These are phyloP conservation scores for Ambrosia trifida DNA, from an alignment of 129 eudicot species.

Conservation along the genomic window DNA sequence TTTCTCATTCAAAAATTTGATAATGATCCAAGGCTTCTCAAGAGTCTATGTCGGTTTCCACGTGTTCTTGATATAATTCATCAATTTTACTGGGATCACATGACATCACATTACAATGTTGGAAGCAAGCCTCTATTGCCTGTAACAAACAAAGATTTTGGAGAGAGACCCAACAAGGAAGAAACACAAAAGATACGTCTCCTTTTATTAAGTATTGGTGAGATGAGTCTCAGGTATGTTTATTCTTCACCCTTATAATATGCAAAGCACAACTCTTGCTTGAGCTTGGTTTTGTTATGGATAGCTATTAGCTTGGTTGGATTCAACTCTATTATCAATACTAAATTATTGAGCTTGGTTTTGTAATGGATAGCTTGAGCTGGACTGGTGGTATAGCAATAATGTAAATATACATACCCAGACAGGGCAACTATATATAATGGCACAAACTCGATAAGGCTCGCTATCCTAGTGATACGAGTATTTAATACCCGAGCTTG, in stretches of 20 bases:
- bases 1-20: slow-evolving; percentile 94
- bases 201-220: slow-evolving; percentile 90
- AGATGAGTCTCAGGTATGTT: slow-evolving; percentile 91
- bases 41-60: slow-evolving; percentile 78
- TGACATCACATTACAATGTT: slow-evolving; percentile 34
- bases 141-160: slow-evolving; percentile 52
- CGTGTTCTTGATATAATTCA: slow-evolving; percentile 84
- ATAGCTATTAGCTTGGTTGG: background rate
- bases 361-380: too few species aligned
- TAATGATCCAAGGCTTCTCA: slow-evolving; percentile 86
- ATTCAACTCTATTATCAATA: background rate
- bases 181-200: slow-evolving; percentile 93
- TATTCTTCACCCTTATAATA: slow-evolving; percentile 16
- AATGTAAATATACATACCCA: background rate
- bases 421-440: background rate
- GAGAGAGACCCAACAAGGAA: slow-evolving; percentile 74
- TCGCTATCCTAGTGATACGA: background rate
- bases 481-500: background rate
- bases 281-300: background rate
- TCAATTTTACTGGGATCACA: slow-evolving; percentile 69
- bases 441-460: background rate
- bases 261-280: background rate
- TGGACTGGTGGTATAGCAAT: background rate
- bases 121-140: slow-evolving; percentile 59
- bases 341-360: background rate